These are phyloP conservation scores for Xylariomycetidae sp. DNA, from an alignment of 2,329 filamentous ascomycete species.

Conservation along the genomic window DNA sequence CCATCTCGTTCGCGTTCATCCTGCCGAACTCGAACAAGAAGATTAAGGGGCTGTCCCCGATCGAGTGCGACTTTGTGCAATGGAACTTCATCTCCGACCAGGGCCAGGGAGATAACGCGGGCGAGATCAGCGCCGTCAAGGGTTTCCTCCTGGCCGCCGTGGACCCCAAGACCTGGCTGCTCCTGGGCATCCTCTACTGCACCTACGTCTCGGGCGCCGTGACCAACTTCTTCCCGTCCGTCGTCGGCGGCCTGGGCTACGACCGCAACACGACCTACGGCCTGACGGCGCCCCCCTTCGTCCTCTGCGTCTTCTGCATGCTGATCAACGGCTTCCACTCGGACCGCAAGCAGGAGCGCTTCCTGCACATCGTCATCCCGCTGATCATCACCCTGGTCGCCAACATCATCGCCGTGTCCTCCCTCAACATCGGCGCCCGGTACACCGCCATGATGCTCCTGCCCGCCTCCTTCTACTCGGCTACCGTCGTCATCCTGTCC, in stretches of 20 bases:
- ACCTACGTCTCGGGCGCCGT: slow-evolving; percentile 25
- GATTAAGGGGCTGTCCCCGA: slow-evolving; percentile 12
- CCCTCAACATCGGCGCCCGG: slow-evolving; percentile 21
- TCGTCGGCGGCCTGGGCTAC: slow-evolving; percentile 43
- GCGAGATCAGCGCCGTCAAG: slow-evolving; percentile 22
- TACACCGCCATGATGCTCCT: slow-evolving; percentile 30
- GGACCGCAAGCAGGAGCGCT: slow-evolving; percentile 22
- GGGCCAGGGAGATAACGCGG: slow-evolving; percentile 16
- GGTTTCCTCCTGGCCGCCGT: slow-evolving; percentile 26
- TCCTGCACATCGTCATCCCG: slow-evolving; percentile 21
- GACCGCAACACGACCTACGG: slow-evolving; percentile 22
- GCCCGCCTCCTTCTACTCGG: slow-evolving; percentile 19
- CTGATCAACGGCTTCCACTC: slow-evolving; percentile 27
- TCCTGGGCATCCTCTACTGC: slow-evolving; percentile 27
- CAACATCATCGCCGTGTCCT: slow-evolving; percentile 26
- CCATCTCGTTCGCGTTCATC: slow-evolving; percentile 12
- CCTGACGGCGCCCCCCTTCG: slow-evolving; percentile 23
- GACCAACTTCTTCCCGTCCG: slow-evolving; percentile 24
- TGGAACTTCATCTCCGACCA: slow-evolving; percentile 17
- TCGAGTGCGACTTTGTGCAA: slow-evolving; percentile 17
- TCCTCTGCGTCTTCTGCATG: slow-evolving; percentile 27
- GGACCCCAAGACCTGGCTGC: slow-evolving; percentile 33
- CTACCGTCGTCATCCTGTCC: slow-evolving; percentile 22
- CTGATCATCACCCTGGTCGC: slow-evolving; percentile 21
- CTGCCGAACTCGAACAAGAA: slow-evolving; percentile 16